phyloP scores from a whole-genome alignment of 257 asterid species.

The Solanum neorickii region DNA sequence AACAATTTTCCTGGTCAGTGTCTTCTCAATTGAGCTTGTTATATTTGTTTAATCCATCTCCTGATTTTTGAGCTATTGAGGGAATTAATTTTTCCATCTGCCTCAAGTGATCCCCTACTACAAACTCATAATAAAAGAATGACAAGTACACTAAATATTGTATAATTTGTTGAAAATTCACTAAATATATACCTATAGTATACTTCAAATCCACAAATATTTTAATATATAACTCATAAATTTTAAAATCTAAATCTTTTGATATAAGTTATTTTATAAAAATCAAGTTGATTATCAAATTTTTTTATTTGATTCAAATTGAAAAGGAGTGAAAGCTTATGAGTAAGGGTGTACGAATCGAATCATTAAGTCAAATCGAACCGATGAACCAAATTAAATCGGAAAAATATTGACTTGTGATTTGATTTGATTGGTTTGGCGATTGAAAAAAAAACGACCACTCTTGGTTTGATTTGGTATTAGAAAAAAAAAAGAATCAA shows the following conservation, averaged over 20 bases:
- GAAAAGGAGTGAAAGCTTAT: neutral
- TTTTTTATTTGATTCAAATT: neutral
- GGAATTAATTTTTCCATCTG: neutral
- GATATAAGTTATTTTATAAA: neutral
- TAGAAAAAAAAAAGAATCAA: no score
- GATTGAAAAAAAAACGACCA: no score
- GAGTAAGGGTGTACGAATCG: rapidly evolving
- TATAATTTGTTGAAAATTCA: neutral
- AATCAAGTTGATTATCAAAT: no score
- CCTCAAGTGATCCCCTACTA: neutral
- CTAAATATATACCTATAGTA: no score
- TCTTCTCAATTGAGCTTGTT: rapidly evolving
- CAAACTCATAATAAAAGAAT: neutral
- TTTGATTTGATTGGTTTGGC: no score
- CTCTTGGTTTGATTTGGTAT: no score
- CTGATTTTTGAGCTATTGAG: no score
- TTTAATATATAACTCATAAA: neutral
- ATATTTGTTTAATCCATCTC: neutral
- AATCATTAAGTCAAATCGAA: no score
- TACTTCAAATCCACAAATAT: neutral
- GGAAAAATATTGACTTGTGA: rapidly evolving
- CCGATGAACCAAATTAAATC: rapidly evolving
- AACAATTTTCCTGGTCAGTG: neutral
- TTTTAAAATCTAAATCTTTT: no score
- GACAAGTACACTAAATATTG: neutral